A percentile compares a stretch with the other conserved stretches of the same genome.
These are phyloP conservation scores for Ormosia semicastrata DNA, from an alignment of 306 rosid species.

Conservation along the genomic window DNA sequence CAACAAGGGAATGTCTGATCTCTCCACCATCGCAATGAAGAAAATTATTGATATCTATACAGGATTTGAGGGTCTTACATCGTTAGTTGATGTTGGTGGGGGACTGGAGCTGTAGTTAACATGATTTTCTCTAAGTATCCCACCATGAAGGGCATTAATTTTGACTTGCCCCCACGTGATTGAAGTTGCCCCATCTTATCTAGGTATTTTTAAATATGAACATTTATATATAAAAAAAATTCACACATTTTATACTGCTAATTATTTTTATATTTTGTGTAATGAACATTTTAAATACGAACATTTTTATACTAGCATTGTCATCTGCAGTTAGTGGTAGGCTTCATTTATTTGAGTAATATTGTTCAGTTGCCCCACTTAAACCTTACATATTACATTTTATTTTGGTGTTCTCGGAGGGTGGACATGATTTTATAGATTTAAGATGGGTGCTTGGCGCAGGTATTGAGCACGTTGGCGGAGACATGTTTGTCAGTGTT, in stretches of 20 bases:
- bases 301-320: not conserved
- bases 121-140: constrained; percentile 85
- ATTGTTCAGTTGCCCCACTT: not conserved
- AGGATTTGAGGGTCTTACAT: constrained; percentile 76
- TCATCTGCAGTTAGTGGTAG: not conserved
- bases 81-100: constrained; percentile 90
- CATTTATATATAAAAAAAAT: too few relatives aligned
- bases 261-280: too few relatives aligned
- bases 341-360: not conserved
- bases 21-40: constrained; percentile 85
- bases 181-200: constrained; percentile 68
- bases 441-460: constrained; percentile 12
- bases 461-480: constrained; percentile 95
- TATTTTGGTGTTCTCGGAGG: too few relatives aligned
- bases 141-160: constrained; percentile 73
- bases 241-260: too few relatives aligned
- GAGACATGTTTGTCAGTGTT: constrained; percentile 86
- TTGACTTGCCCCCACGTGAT: constrained; percentile 93
- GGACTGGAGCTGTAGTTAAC: constrained; percentile 71
- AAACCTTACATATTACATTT: not conserved
- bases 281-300: too few relatives aligned
- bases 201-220: constrained; percentile 37
- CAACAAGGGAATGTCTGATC: constrained; percentile 86
- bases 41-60: constrained; percentile 66
- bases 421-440: not conserved